Evolutionary conservation across 2,329 filamentous ascomycete species (phyloP), one percentile per base, ranked within the genome.

Genomic region (Huntiella decipiens): DNA sequence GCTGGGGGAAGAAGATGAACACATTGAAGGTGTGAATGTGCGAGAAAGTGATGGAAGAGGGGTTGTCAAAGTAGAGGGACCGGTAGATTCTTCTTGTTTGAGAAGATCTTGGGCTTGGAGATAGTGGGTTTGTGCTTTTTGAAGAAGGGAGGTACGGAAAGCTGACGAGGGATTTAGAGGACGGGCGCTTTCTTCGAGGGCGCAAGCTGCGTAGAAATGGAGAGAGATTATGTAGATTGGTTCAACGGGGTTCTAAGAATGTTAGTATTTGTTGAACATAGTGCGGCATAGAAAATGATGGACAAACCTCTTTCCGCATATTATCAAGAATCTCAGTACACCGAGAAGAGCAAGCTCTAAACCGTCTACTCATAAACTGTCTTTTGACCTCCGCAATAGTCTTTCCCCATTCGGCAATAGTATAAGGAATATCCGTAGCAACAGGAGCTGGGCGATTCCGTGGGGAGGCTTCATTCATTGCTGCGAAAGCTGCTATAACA

Each of bases 161-260:
- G 63, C 56, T 0, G 68, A 68, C 2, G 62, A 63, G 8, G 62
- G 57, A 12, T 64, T 63, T 5, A 73, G 58, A 33, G 64, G 61
- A 22, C 66, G 63, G 1, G 70, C 70, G 52, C 71, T 70, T 61
- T 69, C 67, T 53, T 76, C 73, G 37, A 73, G 63, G 11, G 72
- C 68, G n/a, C 64, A 67, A 15, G 73, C 73, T n/a, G 71, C 72
- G 51, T 75, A 77, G 55, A 76, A 75, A 55, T 73, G 66, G 4
- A 77, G 62, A 50, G 73, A 74, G 52, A 76, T 69, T 32, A 74
- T 60, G 53, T 75, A 68, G 5, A 69, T 60, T 2, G 70, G 67
- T 54, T 74, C 68, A 15, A 69, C 59, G 19, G 61, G 55, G 10
- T 61, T 60, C 55, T 57, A n/a, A 0, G 34, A 28, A 40, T 42